Evolutionary conservation across 2,329 filamentous ascomycete genomes (phyloP), one percentile per base, ranked within the genome.

Genomic region (Mollisiaceae sp.): DNA sequence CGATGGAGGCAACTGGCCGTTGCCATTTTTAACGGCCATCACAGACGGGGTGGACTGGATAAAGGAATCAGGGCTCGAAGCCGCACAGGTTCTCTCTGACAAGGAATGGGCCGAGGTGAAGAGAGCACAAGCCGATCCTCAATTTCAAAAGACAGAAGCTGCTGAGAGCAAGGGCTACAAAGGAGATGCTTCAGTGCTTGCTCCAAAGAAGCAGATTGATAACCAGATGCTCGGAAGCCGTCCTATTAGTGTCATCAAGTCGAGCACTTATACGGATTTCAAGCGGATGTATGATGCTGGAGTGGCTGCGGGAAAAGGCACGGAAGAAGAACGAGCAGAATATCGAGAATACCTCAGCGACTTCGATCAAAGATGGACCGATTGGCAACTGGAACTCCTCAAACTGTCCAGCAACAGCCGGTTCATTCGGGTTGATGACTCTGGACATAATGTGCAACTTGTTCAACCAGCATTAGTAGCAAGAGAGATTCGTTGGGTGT

Each of bases 401-500:
- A 52, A 22, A 24, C 32, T 70, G n/a, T 65, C 68, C 15, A 64
- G n/a, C 9, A 60, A 56, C 1, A 38, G 43, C 36, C 38, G 65
- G 1, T 68, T 62, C 56, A 45, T 60, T 15, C 38, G 55, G 22
- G 22, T 52, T 9, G 15, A 15, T 41, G 38, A 59, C 6, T 65
- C 62, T 59, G 69, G 69, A 18, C 69, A 71, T 55, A 69, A 69
- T 60, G 62, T 70, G 8, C 65, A 71, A 22, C 20, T 71, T 14
- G 50, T 57, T 12, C 65, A 69, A 27, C 69, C 69, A 1, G 63
- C 64, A 15, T 18, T 66, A 8, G 64, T 71, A n/a, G 61, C 58
- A 1, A 50, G 62, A 22, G 68, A 65, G 38, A 47, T 70, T n/a
- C 61, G 36, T 52, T 70, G 69, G 69, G 82, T 54, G 2, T 54